phyloP scores from a whole-genome alignment of 768 basidiomycete species.

The Auricularia heimuer region DNA sequence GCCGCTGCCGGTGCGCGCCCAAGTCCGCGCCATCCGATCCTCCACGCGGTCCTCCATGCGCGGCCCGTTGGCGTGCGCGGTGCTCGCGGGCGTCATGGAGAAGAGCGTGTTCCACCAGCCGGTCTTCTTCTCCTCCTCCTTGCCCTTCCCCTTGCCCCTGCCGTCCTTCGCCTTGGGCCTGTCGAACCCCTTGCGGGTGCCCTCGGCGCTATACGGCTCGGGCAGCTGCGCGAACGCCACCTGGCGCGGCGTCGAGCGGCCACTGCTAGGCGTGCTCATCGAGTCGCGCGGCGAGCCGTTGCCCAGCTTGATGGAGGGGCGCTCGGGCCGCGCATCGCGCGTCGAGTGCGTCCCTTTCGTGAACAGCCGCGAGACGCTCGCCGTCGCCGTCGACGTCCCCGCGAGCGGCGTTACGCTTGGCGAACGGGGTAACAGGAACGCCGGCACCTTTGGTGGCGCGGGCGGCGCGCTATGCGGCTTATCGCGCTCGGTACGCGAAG shows the following conservation, averaged over 20 bases:
- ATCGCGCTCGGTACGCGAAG: conserved; percentile 19
- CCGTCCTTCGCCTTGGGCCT: background rate
- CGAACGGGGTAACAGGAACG: conserved; percentile 30
- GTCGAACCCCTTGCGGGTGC: background rate
- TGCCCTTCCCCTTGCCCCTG: background rate
- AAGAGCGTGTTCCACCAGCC: background rate
- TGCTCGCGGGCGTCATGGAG: background rate
- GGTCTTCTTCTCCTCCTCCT: background rate
- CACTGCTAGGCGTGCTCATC: conserved; percentile 36
- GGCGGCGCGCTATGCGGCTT: conserved; percentile 9
- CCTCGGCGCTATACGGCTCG: conserved; percentile 37
- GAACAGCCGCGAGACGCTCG: conserved; percentile 67
- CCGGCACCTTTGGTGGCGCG: conserved; percentile 22
- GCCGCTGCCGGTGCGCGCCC: background rate
- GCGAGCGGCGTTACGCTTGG: conserved; percentile 43
- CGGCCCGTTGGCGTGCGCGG: background rate
- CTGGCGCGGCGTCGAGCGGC: conserved; percentile 53
- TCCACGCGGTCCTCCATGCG: conserved; percentile 1
- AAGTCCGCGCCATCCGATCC: background rate
- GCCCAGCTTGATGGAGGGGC: conserved; percentile 35
- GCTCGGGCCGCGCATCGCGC: conserved; percentile 48
- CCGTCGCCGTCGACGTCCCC: conserved; percentile 66
- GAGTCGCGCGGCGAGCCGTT: conserved; percentile 20
- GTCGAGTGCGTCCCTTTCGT: conserved; percentile 55
- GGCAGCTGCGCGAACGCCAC: conserved; percentile 72